phyloP scores from a whole-genome alignment of 805 yeast genomes.

The Candida fluviatilis region DNA sequence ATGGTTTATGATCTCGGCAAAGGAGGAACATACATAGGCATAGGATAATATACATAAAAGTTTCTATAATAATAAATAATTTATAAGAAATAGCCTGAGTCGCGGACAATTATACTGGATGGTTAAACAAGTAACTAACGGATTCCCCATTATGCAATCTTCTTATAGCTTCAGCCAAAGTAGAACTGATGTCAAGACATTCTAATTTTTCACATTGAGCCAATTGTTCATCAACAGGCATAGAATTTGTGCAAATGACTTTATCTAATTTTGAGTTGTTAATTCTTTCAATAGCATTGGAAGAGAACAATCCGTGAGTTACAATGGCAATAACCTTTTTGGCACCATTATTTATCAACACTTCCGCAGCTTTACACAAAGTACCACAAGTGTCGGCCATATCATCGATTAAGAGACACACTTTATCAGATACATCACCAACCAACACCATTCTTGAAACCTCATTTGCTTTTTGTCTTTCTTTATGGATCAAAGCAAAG shows the following conservation, averaged over 20 bases:
- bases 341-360: slow-evolving; percentile 63
- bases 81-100: neutral
- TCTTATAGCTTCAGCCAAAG: slow-evolving; percentile 77
- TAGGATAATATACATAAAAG: neutral
- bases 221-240: slow-evolving; percentile 67
- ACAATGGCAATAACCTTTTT: slow-evolving; percentile 75
- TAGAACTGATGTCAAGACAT: slow-evolving; percentile 66
- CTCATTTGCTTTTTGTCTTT: slow-evolving; percentile 78
- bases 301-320: slow-evolving; percentile 76
- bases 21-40: slow-evolving; percentile 23
- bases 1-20: slow-evolving; percentile 64
- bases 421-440: slow-evolving; percentile 75
- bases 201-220: slow-evolving; percentile 58
- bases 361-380: slow-evolving; percentile 76
- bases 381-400: slow-evolving; percentile 93
- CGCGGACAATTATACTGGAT: slow-evolving; percentile 16
- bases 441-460: slow-evolving; percentile 82
- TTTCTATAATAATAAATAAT: neutral
- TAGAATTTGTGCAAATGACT: slow-evolving; percentile 77
- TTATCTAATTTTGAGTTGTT: slow-evolving; percentile 63
- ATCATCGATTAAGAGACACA: slow-evolving; percentile 78
- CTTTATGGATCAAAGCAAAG: slow-evolving; percentile 82
- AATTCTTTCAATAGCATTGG: slow-evolving; percentile 68
- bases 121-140: slow-evolving; percentile 71
- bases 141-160: slow-evolving; percentile 87